Percentiles rank a stretch among this genome's conserved stretches.
Evolutionary conservation across 805 yeast species (phyloP).

Genomic region (Sugiyamaella boreocaroliniensis): DNA sequence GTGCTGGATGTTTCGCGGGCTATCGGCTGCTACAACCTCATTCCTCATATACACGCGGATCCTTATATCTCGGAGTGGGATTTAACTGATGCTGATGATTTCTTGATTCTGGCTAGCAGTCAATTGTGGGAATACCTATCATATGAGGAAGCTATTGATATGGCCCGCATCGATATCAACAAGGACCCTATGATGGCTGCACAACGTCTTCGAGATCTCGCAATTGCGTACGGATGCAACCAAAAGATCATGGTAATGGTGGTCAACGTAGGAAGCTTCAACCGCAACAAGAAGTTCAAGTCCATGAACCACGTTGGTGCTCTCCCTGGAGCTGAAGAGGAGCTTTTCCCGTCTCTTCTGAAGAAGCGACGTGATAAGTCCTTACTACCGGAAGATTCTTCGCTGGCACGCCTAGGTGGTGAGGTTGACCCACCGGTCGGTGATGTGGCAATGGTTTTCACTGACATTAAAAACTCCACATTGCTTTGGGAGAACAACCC

Average conservation of each 20-base stretch:
- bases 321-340: slow-evolving; percentile 25
- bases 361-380: slow-evolving; percentile 46
- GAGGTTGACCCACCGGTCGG: slow-evolving; percentile 96
- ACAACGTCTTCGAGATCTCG: slow-evolving; percentile 86
- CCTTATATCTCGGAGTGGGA: slow-evolving; percentile 66
- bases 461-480: slow-evolving; percentile 94
- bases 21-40: slow-evolving; percentile 77
- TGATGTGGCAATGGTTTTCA: slow-evolving; percentile 89
- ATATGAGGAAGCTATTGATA: slow-evolving; percentile 82
- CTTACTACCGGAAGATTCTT: slow-evolving; percentile 60
- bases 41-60: slow-evolving; percentile 84
- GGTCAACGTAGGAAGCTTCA: slow-evolving; percentile 41
- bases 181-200: slow-evolving; percentile 83
- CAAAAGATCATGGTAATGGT: slow-evolving; percentile 79
- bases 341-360: slow-evolving; percentile 25
- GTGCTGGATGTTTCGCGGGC: slow-evolving; percentile 79
- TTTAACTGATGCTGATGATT: slow-evolving; percentile 67
- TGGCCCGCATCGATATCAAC: slow-evolving; percentile 64
- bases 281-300: slow-evolving; percentile 11
- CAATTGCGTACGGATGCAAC: slow-evolving; percentile 82
- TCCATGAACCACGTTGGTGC: slow-evolving; percentile 6
- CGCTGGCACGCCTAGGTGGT: slow-evolving; percentile 65
- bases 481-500: slow-evolving; percentile 90
- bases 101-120: slow-evolving; percentile 75
- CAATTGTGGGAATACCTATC: slow-evolving; percentile 82